Percentiles rank a stretch among this genome's conserved stretches.
Conservation (phyloP, 495 filamentous ascomycete species). For the Pyrenula massariospora region DNA sequence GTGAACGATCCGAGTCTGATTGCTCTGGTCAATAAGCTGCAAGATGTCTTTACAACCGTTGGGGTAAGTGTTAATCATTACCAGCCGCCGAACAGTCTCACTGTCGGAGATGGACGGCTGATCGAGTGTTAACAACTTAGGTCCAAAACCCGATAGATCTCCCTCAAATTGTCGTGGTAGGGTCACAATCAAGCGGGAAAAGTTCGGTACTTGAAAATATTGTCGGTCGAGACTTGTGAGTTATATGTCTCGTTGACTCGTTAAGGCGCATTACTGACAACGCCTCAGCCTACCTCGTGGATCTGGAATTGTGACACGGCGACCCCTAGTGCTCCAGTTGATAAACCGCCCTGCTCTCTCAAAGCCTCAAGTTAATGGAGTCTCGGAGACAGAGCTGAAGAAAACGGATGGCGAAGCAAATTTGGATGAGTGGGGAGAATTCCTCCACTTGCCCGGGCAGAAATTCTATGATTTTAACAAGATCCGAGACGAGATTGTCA, state of each 20-base stretch:
- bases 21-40: slow-evolving; percentile 96
- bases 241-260: slow-evolving; percentile 8
- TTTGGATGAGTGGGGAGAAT: slow-evolving; percentile 95
- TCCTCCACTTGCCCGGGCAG: slow-evolving; percentile 94
- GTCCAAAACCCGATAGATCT: slow-evolving; percentile 98
- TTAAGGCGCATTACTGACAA: slow-evolving; percentile 5
- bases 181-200: slow-evolving; percentile 98
- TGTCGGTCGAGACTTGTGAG: slow-evolving; percentile 96
- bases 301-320: slow-evolving; percentile 92
- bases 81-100: background rate
- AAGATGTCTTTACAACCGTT: slow-evolving; percentile 98
- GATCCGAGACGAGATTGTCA: slow-evolving; percentile 94
- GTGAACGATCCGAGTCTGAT: slow-evolving; percentile 72
- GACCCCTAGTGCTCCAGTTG: slow-evolving; percentile 93
- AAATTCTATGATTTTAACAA: slow-evolving; percentile 99
- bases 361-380: slow-evolving; percentile 59
- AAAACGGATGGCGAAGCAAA: slow-evolving; percentile 80
- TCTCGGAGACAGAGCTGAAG: slow-evolving; percentile 44
- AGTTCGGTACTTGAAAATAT: slow-evolving; percentile 99
- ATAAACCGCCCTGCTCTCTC: slow-evolving; percentile 66
- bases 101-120: background rate
- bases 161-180: slow-evolving; percentile 96
- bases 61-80: slow-evolving; percentile 53
- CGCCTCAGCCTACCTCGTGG: slow-evolving; percentile 78
- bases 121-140: slow-evolving; percentile 22